These are phyloP conservation scores for Cicer chorassanicum DNA, from an alignment of 306 rosid species.

Conservation along the genomic window DNA sequence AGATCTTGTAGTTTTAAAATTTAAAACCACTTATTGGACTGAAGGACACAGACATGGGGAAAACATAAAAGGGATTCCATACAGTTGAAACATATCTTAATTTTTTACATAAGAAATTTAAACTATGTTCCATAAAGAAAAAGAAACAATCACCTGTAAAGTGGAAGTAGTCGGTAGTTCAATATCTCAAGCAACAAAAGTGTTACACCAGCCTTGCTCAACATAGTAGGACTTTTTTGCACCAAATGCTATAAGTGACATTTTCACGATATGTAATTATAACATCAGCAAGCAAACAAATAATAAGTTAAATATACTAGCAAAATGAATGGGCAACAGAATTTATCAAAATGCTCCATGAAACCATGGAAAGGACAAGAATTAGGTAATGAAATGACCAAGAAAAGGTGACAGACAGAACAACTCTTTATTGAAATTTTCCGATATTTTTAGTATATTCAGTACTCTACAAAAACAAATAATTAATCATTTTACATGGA, in stretches of 20 bases:
- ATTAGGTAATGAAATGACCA: constrained; percentile 25
- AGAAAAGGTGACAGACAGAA: constrained; percentile 34
- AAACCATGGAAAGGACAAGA: constrained; percentile 32
- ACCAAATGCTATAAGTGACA: constrained; percentile 70
- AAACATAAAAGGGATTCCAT: not conserved
- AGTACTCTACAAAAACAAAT: constrained; percentile 35
- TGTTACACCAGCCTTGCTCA: constrained; percentile 95
- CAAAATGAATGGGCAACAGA: constrained; percentile 17
- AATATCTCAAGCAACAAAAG: constrained; percentile 94
- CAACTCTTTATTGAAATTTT: constrained; percentile 18
- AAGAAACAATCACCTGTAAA: constrained; percentile 74
- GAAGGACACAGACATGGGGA: not conserved
- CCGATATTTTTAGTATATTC: not conserved
- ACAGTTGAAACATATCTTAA: constrained; percentile 9
- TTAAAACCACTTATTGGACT: constrained; percentile 16
- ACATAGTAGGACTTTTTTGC: constrained; percentile 75
- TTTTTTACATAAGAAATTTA: not conserved
- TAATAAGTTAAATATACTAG: not conserved
- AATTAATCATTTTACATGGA: constrained; percentile 7
- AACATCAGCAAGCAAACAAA: not conserved
- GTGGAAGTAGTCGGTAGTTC: constrained; percentile 96
- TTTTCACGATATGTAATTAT: constrained; percentile 38
- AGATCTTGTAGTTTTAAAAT: constrained; percentile 7
- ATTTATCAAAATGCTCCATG: constrained; percentile 31
- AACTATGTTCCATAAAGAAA: constrained; percentile 18